Evolutionary conservation across 2,329 filamentous ascomycete genomes (phyloP).

Genomic region (Penicillium sp.): DNA sequence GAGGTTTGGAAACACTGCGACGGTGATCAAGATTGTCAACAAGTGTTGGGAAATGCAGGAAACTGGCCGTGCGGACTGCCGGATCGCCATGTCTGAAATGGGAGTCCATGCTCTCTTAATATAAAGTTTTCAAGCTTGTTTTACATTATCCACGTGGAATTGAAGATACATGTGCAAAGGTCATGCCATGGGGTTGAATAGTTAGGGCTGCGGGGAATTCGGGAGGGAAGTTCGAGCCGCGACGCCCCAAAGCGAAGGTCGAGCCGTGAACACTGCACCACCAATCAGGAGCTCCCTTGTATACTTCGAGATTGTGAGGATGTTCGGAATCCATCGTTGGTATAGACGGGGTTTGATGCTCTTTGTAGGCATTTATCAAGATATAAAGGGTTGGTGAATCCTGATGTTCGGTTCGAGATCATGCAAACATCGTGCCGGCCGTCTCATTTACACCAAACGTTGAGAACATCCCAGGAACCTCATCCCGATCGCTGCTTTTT

Average conservation of each 20-base stretch:
- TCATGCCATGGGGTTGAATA: background rate
- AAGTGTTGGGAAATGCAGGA: constrained; percentile 9
- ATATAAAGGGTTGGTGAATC: background rate
- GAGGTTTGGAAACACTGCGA: constrained; percentile 6
- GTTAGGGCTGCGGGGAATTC: background rate
- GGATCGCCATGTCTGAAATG: constrained; percentile 8
- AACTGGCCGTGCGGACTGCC: constrained; percentile 1
- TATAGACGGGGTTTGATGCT: background rate
- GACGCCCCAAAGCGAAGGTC: background rate
- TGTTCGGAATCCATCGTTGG: background rate
- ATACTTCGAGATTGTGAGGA: background rate
- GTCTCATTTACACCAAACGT: background rate
- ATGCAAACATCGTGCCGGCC: background rate
- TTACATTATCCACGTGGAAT: background rate
- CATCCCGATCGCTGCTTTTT: background rate
- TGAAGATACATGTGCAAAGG: too few relatives aligned
- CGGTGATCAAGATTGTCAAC: constrained; percentile 6
- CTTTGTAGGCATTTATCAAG: background rate
- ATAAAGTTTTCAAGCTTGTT: background rate
- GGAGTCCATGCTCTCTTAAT: constrained; percentile 5
- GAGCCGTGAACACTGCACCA: background rate
- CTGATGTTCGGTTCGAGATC: background rate
- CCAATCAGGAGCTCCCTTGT: background rate
- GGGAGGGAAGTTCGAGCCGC: background rate
- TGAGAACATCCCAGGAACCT: background rate